Conservation (phyloP, 305 asterid genomes). For the Fraxinus sp. region DNA sequence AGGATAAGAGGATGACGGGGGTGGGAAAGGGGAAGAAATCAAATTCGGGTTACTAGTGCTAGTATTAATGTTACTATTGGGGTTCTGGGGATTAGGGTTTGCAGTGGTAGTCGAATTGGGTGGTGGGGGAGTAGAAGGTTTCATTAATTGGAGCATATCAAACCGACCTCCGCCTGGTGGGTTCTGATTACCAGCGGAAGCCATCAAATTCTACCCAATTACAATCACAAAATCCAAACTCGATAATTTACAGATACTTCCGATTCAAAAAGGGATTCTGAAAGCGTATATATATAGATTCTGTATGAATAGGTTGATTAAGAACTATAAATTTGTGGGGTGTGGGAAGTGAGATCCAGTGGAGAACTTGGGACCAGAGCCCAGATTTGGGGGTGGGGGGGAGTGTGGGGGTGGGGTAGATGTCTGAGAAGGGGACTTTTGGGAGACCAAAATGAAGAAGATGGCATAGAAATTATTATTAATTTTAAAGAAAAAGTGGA, state of each 20-base stretch:
- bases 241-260: not conserved
- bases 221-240: not conserved
- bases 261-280: not conserved
- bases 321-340: not conserved
- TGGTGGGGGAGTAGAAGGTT: conserved; percentile 43
- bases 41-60: conserved; percentile 36
- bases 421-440: not conserved
- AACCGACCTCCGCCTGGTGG: conserved; percentile 59
- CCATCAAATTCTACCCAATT: conserved; percentile 32
- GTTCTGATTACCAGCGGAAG: conserved; percentile 61
- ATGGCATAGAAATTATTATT: not conserved
- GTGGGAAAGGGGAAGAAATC: conserved; percentile 44
- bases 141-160: conserved; percentile 61
- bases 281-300: not conserved
- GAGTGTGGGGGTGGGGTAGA: not conserved
- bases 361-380: not conserved
- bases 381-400: not conserved
- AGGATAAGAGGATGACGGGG: conserved; percentile 69
- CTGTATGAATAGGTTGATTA: conserved; percentile 10
- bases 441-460: conserved; percentile 4
- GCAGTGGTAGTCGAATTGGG: conserved; percentile 23
- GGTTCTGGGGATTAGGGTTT: conserved; percentile 47
- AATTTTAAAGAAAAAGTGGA: not conserved
- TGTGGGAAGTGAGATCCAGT: not conserved
- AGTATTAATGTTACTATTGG: conserved; percentile 17